Evolutionary conservation across 1,139 yeast species (phyloP), one percentile per base, ranked within the genome.

Genomic region (Pneumocystis wakefieldiae): DNA sequence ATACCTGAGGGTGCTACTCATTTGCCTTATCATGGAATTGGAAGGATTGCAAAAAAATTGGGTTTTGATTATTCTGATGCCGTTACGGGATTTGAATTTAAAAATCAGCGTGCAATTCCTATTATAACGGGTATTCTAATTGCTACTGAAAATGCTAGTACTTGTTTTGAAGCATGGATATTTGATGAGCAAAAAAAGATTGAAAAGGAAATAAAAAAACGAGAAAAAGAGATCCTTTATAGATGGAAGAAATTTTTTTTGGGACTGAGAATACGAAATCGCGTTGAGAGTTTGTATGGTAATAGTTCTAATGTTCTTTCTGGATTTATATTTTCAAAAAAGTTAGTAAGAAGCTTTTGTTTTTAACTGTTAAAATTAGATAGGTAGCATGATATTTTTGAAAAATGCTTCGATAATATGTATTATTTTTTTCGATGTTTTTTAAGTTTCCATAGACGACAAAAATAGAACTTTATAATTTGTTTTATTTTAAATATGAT

Each of bases 11-110:
- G 92, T 32, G 95, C 88, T 1, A 80, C 76, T 15, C 81, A 88
- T 65, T 74, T 89, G 10, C 75, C 80, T 1, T 76, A 81, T 67
- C 80, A 80, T 39, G 73, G 42, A 36, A 35, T 35, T 57, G 17
- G 59, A 48, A 28, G 39, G 59, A 39, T 63, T 38, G 28, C 41
- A 48, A 61, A 57, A 55, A 28, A 60, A 28, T 17, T 61, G n/a
- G 62, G 35, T 35, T 48, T 92, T 7, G 96, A 89, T 70, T 90
- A 80, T 74, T 97, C 96, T 0, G 83, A 82, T 61, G 97, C 97
- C 0, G 89, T 91, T 3, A 84, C 85, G 2, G 90, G 94, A 0
- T 91, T 94, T 75, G 92, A 87, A 65, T 92, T 87, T 73, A 79
- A 68, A 15, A 64, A 66, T 14, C 67, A 71, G 5, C 59, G 59